Evolutionary conservation across 176 grass and related monocot genomes (phyloP).

Genomic region (Aechmea fasciata): DNA sequence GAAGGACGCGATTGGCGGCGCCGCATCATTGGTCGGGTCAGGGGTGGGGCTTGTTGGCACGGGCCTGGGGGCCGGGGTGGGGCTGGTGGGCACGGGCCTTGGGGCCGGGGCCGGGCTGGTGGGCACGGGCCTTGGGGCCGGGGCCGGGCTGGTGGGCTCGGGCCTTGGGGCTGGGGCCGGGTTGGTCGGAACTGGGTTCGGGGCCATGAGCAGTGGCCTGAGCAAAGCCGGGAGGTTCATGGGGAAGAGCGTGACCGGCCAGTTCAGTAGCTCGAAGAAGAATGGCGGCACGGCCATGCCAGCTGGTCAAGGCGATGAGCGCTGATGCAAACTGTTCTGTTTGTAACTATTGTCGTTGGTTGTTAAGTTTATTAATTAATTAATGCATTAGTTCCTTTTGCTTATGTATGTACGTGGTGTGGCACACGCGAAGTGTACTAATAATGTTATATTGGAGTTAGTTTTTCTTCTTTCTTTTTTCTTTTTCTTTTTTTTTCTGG

Average conservation of each 20-base stretch:
- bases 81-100: constrained; percentile 27
- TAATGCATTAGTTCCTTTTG: too few relatives aligned
- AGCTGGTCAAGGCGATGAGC: constrained; percentile 4
- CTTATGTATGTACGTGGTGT: too few relatives aligned
- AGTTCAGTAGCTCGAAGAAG: constrained; percentile 67
- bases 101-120: constrained; percentile 49
- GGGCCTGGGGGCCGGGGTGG: not conserved
- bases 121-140: not conserved
- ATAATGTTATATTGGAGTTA: too few relatives aligned
- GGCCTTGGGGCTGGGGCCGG: constrained; percentile 44
- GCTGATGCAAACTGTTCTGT: not conserved
- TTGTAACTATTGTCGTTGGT: too few relatives aligned
- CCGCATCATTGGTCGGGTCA: constrained; percentile 46
- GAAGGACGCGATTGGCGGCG: constrained; percentile 44
- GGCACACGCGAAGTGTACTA: too few relatives aligned
- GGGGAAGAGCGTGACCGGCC: constrained; percentile 57
- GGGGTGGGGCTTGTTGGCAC: constrained; percentile 25
- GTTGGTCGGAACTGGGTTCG: constrained; percentile 51
- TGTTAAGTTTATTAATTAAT: too few relatives aligned
- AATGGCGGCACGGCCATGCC: constrained; percentile 11
- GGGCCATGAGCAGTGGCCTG: constrained; percentile 58
- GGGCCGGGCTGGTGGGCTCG: constrained; percentile 24
- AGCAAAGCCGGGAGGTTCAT: constrained; percentile 71
- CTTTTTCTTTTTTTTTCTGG: too few relatives aligned
- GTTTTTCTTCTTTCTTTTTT: too few relatives aligned